These are phyloP conservation scores for Pisolithus marmoratus DNA, from an alignment of 768 basidiomycete genomes.

Conservation along the genomic window DNA sequence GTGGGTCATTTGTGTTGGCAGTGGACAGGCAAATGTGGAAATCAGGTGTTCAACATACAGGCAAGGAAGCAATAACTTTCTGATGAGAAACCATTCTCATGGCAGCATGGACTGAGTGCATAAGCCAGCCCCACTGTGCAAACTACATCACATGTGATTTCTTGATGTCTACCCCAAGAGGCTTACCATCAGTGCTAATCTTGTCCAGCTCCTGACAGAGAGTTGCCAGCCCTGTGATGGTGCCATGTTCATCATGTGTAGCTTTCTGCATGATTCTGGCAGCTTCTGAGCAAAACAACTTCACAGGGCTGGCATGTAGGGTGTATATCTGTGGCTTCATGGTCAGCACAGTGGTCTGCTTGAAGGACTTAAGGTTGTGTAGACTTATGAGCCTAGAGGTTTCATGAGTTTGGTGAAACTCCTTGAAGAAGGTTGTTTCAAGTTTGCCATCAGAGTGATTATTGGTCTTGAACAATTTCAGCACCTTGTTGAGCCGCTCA, in stretches of 20 bases:
- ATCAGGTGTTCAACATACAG: neutral
- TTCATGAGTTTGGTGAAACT: constrained; percentile 17
- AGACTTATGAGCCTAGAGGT: constrained; percentile 14
- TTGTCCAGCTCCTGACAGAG: too few relatives aligned
- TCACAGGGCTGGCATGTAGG: too few relatives aligned
- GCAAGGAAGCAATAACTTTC: neutral
- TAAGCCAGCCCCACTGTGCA: constrained; percentile 1
- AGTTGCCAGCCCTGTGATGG: too few relatives aligned
- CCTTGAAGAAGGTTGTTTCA: constrained; percentile 14
- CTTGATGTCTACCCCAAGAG: constrained; percentile 16
- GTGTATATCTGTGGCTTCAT: neutral
- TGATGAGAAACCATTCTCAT: neutral
- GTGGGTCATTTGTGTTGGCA: neutral
- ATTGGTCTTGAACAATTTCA: too few relatives aligned
- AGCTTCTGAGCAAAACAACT: too few relatives aligned
- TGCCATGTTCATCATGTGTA: too few relatives aligned
- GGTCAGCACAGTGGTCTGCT: neutral
- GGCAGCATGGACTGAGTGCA: constrained; percentile 1
- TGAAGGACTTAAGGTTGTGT: constrained; percentile 1
- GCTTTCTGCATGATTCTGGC: too few relatives aligned
- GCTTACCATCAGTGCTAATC: too few relatives aligned
- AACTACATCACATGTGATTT: neutral
- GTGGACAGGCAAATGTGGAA: neutral
- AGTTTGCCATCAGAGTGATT: too few relatives aligned
- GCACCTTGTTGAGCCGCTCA: too few relatives aligned